Evolutionary conservation across 2,329 filamentous ascomycete genomes (phyloP).

Genomic region (Bimuria novae-zelandiae): DNA sequence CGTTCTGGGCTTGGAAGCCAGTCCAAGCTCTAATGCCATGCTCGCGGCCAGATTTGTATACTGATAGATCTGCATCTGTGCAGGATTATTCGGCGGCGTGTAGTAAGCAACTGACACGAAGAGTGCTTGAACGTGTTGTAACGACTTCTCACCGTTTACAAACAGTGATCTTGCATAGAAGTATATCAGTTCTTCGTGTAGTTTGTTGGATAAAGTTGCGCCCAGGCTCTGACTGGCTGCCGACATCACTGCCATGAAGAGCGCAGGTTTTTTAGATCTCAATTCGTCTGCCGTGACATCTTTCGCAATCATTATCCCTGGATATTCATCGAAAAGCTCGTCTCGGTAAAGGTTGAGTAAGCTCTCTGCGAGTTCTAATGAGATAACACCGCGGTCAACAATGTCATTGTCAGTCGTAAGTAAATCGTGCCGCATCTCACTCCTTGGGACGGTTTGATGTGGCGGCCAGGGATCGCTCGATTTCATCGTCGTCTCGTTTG

Average conservation of each 20-base stretch:
- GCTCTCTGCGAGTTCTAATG: conserved; percentile 33
- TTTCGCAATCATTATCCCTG: conserved; percentile 34
- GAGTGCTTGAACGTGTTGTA: conserved; percentile 44
- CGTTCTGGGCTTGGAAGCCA: conserved; percentile 43
- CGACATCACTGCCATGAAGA: conserved; percentile 45
- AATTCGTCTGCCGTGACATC: conserved; percentile 39
- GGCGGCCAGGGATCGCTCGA: not conserved
- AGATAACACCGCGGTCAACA: conserved; percentile 40
- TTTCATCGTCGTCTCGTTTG: conserved; percentile 9
- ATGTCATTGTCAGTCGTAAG: conserved; percentile 38
- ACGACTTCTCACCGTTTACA: conserved; percentile 43
- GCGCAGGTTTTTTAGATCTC: conserved; percentile 35
- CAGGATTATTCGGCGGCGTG: conserved; percentile 38
- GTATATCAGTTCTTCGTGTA: conserved; percentile 41
- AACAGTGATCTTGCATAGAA: conserved; percentile 41
- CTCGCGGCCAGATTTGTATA: conserved; percentile 43
- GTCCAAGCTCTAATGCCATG: conserved; percentile 43
- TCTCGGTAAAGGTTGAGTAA: conserved; percentile 38
- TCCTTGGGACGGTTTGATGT: not conserved
- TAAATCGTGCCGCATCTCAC: conserved; percentile 23
- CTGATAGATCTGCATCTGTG: conserved; percentile 41
- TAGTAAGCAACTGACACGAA: conserved; percentile 41
- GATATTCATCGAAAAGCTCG: conserved; percentile 34
- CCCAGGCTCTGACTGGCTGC: conserved; percentile 42
- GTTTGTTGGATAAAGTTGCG: conserved; percentile 33